Evolutionary conservation across 495 filamentous ascomycete species (phyloP).

Genomic region (Penicillium cosmopolitanum): DNA sequence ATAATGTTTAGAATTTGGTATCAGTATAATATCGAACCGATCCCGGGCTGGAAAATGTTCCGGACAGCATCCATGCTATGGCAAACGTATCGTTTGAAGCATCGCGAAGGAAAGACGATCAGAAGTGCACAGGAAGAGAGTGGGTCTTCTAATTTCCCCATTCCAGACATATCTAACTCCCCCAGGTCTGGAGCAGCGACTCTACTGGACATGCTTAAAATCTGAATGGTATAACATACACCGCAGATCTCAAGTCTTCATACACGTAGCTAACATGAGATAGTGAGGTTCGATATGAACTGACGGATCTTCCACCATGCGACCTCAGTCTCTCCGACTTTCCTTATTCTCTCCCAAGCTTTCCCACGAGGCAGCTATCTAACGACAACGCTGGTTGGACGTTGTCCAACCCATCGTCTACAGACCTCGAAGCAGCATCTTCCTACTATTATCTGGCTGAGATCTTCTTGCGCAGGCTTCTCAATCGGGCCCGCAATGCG

Average conservation of each 20-base stretch:
- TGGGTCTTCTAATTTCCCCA: conserved; percentile 8
- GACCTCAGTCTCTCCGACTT: conserved; percentile 38
- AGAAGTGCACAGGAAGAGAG: conserved; percentile 40
- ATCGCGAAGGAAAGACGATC: conserved; percentile 28
- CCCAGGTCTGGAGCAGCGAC: conserved; percentile 38
- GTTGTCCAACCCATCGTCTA: conserved; percentile 26
- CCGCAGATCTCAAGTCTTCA: neutral
- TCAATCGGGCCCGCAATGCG: conserved; percentile 41
- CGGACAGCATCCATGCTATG: conserved; percentile 44
- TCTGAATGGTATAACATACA: conserved; percentile 33
- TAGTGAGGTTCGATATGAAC: conserved; percentile 43
- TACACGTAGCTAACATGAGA: neutral
- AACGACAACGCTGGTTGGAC: conserved; percentile 17
- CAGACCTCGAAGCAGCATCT: conserved; percentile 32
- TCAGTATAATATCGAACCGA: conserved; percentile 44
- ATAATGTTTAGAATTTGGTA: conserved; percentile 38
- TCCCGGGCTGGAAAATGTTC: conserved; percentile 43
- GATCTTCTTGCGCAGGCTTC: conserved; percentile 42
- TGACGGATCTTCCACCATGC: conserved; percentile 34
- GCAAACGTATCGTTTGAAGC: conserved; percentile 40
- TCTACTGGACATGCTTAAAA: conserved; percentile 48
- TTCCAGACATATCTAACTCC: conserved; percentile 5
- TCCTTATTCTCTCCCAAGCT: conserved; percentile 36
- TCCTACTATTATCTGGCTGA: conserved; percentile 46
- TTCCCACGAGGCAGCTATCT: conserved; percentile 27